phyloP scores from a whole-genome alignment of 257 asterid species.

The Solanum pennellii region DNA sequence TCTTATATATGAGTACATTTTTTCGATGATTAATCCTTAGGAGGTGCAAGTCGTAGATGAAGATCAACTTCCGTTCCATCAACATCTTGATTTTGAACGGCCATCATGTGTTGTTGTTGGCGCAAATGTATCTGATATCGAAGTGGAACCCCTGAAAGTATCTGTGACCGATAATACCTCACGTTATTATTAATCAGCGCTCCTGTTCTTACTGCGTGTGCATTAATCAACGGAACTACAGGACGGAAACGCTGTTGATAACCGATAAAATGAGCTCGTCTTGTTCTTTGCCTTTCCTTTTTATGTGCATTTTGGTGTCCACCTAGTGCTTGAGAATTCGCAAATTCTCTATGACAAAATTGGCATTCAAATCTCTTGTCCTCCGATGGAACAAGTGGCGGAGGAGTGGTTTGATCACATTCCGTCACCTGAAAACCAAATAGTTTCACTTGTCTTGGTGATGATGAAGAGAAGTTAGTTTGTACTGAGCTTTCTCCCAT shows the following conservation, averaged over 20 bases:
- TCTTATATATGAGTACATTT: not conserved
- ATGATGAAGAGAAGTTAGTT: slow-evolving; percentile 8
- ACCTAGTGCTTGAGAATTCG: slow-evolving; percentile 70
- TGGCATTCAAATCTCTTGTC: slow-evolving; percentile 52
- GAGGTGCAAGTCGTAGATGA: slow-evolving; percentile 32
- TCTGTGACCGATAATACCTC: slow-evolving; percentile 12
- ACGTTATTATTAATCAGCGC: not conserved
- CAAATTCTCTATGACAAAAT: slow-evolving; percentile 43
- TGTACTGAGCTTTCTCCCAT: slow-evolving; percentile 44
- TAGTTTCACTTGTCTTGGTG: slow-evolving; percentile 27
- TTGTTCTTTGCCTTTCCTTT: slow-evolving; percentile 60
- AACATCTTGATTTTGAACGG: not conserved
- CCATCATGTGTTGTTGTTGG: slow-evolving; percentile 9
- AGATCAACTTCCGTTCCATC: slow-evolving; percentile 68
- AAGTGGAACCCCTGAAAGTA: slow-evolving; percentile 51
- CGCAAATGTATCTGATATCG: slow-evolving; percentile 13
- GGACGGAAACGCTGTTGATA: slow-evolving; percentile 24
- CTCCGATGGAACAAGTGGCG: not conserved
- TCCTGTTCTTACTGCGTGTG: slow-evolving; percentile 31
- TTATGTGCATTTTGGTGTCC: slow-evolving; percentile 90
- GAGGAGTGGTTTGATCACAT: not conserved
- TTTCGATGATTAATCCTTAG: not conserved
- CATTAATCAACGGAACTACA: slow-evolving; percentile 17
- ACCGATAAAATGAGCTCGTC: slow-evolving; percentile 7
- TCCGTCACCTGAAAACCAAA: slow-evolving; percentile 40